phyloP scores from a whole-genome alignment of 331 rosid genomes.

The Dryas integrifolia region DNA sequence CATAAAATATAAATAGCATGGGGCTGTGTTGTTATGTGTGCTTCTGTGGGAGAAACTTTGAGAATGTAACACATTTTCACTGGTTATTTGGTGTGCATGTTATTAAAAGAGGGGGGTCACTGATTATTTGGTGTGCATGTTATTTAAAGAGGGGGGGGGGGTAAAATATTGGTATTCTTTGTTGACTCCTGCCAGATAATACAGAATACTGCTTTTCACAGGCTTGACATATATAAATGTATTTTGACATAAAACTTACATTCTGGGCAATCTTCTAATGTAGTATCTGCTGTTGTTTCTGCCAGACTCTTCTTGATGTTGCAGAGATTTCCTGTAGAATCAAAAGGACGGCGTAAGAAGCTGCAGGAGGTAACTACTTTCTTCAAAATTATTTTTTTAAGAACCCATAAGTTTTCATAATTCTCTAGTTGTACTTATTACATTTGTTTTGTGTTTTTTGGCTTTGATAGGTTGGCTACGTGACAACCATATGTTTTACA shows the following conservation, averaged over 20 bases:
- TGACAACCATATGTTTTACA: conserved; percentile 89
- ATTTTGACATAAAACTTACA: neutral
- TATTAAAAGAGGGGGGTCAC: neutral
- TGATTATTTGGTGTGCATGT: neutral
- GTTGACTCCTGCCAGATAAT: neutral
- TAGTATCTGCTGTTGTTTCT: conserved; percentile 28
- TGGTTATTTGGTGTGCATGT: neutral
- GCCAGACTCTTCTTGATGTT: conserved; percentile 95
- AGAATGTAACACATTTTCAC: neutral
- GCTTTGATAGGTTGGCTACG: conserved; percentile 85
- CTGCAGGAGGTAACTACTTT: conserved; percentile 76
- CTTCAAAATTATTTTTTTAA: neutral
- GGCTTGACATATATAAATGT: neutral
- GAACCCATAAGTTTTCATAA: neutral
- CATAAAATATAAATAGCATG: neutral
- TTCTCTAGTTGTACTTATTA: neutral
- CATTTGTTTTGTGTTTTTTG: conserved; percentile 19
- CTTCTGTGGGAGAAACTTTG: neutral
- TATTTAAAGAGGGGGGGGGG: no score
- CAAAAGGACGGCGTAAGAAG: conserved; percentile 97
- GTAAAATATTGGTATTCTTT: neutral
- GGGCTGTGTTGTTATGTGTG: no score
- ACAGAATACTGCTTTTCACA: neutral
- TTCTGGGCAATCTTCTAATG: conserved; percentile 5
- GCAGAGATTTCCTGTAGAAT: conserved; percentile 95